These are phyloP conservation scores for Populus pruinosa DNA, from an alignment of 345 rosid species.

Conservation along the genomic window DNA sequence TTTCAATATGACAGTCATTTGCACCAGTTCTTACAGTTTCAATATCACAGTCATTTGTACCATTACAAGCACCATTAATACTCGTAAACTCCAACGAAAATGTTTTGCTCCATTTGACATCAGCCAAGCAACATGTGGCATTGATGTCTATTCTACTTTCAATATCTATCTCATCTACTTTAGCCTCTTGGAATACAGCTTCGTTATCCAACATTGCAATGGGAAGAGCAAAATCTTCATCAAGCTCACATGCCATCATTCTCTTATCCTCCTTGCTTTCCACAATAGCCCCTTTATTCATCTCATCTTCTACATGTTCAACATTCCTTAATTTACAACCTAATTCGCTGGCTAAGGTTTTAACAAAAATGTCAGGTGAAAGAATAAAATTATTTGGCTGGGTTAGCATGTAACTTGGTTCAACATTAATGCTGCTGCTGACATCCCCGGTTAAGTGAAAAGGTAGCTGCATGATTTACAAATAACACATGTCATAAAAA, in stretches of 20 bases:
- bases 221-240: conserved; percentile 18
- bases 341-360: conserved; percentile 26
- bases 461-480: conserved; percentile 32
- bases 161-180: conserved; percentile 16
- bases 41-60: conserved; percentile 5
- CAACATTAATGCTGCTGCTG: conserved; percentile 13
- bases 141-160: conserved; percentile 8
- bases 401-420: conserved; percentile 2
- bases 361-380: conserved; percentile 24
- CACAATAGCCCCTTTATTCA: conserved; percentile 1
- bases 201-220: conserved; percentile 11
- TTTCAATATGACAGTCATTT: conserved; percentile 14
- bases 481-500: background rate
- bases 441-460: conserved; percentile 21
- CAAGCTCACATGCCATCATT: conserved; percentile 21
- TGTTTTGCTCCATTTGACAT: conserved; percentile 20
- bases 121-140: conserved; percentile 15
- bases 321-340: conserved; percentile 4
- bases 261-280: conserved; percentile 5
- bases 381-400: conserved; percentile 19
- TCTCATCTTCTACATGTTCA: conserved; percentile 14
- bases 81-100: conserved; percentile 10
- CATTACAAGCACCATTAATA: conserved; percentile 5
- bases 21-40: conserved; percentile 11
- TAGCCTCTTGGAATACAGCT: conserved; percentile 12